Conservation (phyloP, 345 rosid species). For the Lumnitzera racemosa region DNA sequence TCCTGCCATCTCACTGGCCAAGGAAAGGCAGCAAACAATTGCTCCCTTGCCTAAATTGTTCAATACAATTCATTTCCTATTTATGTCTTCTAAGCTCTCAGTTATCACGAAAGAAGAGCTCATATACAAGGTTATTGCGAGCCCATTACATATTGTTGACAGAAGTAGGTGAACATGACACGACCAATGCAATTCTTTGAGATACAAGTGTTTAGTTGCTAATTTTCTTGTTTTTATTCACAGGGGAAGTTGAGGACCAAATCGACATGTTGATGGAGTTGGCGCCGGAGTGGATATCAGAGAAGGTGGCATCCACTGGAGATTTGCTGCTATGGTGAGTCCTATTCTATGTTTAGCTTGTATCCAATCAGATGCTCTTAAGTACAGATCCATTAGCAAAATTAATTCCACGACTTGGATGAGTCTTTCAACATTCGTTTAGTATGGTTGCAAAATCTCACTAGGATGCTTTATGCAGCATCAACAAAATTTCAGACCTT, state of each 20-base stretch:
- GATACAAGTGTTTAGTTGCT: slow-evolving; percentile 7
- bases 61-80: slow-evolving; percentile 53
- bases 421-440: too few relatives aligned
- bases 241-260: slow-evolving; percentile 87
- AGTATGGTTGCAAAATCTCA: too few relatives aligned
- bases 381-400: too few relatives aligned
- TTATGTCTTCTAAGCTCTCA: slow-evolving; percentile 57
- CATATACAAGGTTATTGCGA: slow-evolving; percentile 16
- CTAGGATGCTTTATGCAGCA: slow-evolving; percentile 30
- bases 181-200: not conserved
- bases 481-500: slow-evolving; percentile 46
- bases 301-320: slow-evolving; percentile 52
- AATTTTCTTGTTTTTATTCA: slow-evolving; percentile 9
- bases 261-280: slow-evolving; percentile 56
- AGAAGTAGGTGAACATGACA: slow-evolving; percentile 38
- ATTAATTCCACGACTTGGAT: too few relatives aligned
- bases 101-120: slow-evolving; percentile 80
- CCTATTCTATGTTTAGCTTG: not conserved
- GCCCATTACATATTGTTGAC: slow-evolving; percentile 44
- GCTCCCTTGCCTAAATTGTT: slow-evolving; percentile 71
- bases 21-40: slow-evolving; percentile 58
- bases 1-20: slow-evolving; percentile 81
- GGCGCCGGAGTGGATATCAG: slow-evolving; percentile 82
- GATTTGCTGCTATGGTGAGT: slow-evolving; percentile 58
- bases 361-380: not conserved